Evolutionary conservation across 441 rosid genomes (phyloP).

Genomic region (Viola pubescens): DNA sequence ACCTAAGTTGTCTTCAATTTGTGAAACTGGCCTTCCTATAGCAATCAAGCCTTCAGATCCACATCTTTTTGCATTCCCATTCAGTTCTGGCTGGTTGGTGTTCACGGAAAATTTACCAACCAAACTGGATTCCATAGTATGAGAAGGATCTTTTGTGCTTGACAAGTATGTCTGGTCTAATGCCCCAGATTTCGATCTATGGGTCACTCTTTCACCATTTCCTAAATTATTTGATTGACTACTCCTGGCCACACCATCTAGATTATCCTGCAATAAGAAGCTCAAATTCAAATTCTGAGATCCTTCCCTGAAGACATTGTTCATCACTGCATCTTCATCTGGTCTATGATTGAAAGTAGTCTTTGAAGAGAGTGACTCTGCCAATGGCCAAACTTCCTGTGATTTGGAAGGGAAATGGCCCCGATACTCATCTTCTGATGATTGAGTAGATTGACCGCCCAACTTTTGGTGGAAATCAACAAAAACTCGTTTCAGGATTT

Average conservation of each 20-base stretch:
- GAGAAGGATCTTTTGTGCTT: conserved; percentile 21
- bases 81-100: conserved; percentile 18
- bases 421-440: conserved; percentile 1
- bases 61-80: conserved; percentile 13
- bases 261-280: no score
- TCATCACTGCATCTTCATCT: no score
- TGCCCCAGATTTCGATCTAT: conserved; percentile 18
- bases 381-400: no score
- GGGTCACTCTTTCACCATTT: conserved; percentile 17
- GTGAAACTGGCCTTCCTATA: conserved; percentile 16
- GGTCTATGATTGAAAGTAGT: no score
- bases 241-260: no score
- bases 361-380: no score
- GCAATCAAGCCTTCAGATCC: conserved; percentile 17
- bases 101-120: conserved; percentile 16
- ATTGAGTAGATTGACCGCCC: conserved; percentile 21
- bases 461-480: conserved; percentile 36
- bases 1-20: conserved; percentile 19
- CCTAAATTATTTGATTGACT: background rate
- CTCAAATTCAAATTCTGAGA: no score
- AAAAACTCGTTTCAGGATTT: conserved; percentile 29
- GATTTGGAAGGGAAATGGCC: no score
- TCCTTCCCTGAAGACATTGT: no score
- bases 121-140: conserved; percentile 15
- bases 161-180: conserved; percentile 16